Percentiles rank a stretch among this genome's conserved stretches.
These are phyloP conservation scores for Aspergillus hancockii DNA, from an alignment of 495 filamentous ascomycete genomes.

Conservation along the genomic window DNA sequence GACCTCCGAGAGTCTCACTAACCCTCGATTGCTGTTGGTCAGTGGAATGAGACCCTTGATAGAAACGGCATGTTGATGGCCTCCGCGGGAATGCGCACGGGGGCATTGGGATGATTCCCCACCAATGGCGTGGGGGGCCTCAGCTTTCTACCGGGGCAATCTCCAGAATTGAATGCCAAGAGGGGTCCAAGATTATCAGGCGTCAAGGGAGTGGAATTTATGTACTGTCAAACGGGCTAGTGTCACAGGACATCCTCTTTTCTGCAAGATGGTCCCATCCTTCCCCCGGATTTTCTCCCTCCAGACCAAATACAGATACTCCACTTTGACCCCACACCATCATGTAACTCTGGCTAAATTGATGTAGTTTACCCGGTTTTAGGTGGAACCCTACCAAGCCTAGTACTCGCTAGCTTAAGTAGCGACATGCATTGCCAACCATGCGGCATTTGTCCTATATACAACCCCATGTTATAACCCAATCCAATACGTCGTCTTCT, in stretches of 20 bases:
- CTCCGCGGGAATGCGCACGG: neutral
- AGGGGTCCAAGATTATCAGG: neutral
- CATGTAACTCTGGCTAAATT: neutral
- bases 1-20: neutral
- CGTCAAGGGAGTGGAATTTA: neutral
- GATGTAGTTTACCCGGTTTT: neutral
- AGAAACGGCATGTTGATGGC: neutral
- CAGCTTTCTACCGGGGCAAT: neutral
- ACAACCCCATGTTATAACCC: slow-evolving; percentile 20
- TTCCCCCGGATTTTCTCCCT: neutral
- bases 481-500: slow-evolving; percentile 34
- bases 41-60: neutral
- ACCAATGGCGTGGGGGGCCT: neutral
- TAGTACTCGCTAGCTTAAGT: neutral
- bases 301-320: neutral
- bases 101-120: neutral
- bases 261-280: neutral
- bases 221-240: neutral
- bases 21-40: neutral
- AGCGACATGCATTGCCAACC: neutral
- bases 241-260: neutral
- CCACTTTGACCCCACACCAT: neutral
- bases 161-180: neutral
- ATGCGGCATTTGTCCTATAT: neutral
- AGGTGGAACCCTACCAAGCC: neutral